Conservation (phyloP, 2,329 filamentous ascomycete species). For the Zasmidium cellare region DNA sequence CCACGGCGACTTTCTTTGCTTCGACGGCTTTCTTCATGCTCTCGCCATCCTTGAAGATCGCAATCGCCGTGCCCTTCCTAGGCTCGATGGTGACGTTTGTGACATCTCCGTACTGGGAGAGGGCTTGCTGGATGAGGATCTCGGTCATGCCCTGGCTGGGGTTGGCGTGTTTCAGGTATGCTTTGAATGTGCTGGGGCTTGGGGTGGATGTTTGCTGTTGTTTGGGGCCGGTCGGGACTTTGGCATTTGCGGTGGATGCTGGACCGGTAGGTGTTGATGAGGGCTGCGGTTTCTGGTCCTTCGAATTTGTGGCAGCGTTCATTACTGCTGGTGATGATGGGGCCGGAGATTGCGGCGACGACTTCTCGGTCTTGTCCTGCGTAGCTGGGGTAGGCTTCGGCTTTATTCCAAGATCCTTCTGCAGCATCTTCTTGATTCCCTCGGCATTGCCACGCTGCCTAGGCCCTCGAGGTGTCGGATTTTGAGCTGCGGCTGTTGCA, state of each 20-base stretch:
- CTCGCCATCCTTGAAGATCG: constrained; percentile 77
- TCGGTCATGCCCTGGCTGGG: constrained; percentile 91
- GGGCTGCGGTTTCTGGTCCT: constrained; percentile 14
- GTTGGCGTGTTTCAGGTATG: constrained; percentile 62
- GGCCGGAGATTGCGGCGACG: constrained; percentile 8
- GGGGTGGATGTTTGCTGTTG: constrained; percentile 25
- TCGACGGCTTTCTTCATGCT: constrained; percentile 75
- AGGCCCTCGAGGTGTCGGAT: constrained; percentile 24
- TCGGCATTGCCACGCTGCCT: constrained; percentile 33
- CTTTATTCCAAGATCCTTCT: constrained; percentile 61
- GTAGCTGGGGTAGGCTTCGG: constrained; percentile 34
- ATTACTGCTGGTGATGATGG: constrained; percentile 25
- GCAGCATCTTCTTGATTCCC: constrained; percentile 54
- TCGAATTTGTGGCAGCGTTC: constrained; percentile 25
- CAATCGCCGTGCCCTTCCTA: constrained; percentile 91
- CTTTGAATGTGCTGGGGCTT: constrained; percentile 49
- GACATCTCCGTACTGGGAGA: constrained; percentile 72
- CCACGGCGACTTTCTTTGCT: constrained; percentile 78
- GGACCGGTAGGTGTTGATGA: constrained; percentile 20
- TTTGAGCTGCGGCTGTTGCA: constrained; percentile 31
- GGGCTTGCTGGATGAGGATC: constrained; percentile 69
- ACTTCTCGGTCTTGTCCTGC: constrained; percentile 16
- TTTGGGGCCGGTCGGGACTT: constrained; percentile 33
- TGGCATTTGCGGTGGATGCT: constrained; percentile 12
- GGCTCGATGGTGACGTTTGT: constrained; percentile 88